Evolutionary conservation across 257 asterid species (phyloP), one percentile per base, ranked within the genome.

Genomic region (Solanum boliviense): DNA sequence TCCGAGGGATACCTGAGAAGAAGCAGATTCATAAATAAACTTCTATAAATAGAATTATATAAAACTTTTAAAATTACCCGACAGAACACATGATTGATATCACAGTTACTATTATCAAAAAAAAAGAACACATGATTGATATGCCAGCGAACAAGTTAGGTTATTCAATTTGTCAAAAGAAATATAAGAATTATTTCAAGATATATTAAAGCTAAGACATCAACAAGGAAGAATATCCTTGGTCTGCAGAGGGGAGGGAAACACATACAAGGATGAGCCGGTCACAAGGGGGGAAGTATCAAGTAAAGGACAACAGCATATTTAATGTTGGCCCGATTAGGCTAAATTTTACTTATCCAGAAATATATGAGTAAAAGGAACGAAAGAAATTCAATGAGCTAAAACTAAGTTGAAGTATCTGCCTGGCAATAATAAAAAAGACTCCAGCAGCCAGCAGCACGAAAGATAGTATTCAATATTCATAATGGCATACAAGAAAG

Each of bases 1-100:
- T 94, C 91, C 93, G 92, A 86, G 99, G 99, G 89, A 91, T 85
- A 60, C 99, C 99, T 97, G 93, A 90, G 92, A 86, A 81, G n/a
- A 84, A 46, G 38, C 39, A 56, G 8, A 89, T 70, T 67, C 75
- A 31, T 25, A 34, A 89, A 75, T 78, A 34, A 83, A 36, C 82
- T n/a, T 16, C 29, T 31, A 48, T 27, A 46, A 48, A 48, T 48
- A n/a, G 31, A 48, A 46, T 10, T 29, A 48, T 82, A 48, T 9
- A n/a, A 11, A 82, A 82, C 70, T 29, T 20, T 5, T 29, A 29
- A 52, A 81, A 48, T 82, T 48, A 82, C 70, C 86, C 44, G 18
- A 82, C 6, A 21, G 39, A 31, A 10, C 20, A 82, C 70, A 48
- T 48, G 68, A 21, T 82, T 27, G 20, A 20, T 38, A 48, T 82